phyloP scores from a whole-genome alignment of 164 flowering plant genomes.

The Vitis cinerea region DNA sequence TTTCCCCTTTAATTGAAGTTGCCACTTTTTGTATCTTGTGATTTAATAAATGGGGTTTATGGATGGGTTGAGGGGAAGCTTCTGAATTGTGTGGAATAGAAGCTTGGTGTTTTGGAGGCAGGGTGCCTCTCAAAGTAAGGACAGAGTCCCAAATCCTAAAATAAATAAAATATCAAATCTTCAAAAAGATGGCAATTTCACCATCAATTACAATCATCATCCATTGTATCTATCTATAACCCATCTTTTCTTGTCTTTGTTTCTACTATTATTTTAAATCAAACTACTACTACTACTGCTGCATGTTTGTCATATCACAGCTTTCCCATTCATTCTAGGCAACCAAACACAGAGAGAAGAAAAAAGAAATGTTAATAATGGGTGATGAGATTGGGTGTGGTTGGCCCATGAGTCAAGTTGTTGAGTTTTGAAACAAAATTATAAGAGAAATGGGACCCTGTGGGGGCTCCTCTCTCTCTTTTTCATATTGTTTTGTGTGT shows the following conservation, averaged over 20 bases:
- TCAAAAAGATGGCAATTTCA: constrained; percentile 7
- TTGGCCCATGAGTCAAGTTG: constrained; percentile 5
- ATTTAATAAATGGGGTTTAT: no score
- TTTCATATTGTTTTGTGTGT: constrained; percentile 2
- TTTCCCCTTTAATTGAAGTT: no score
- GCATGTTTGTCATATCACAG: constrained; percentile 4
- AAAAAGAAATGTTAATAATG: not conserved
- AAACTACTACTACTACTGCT: not conserved
- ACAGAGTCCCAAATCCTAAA: constrained; percentile 21
- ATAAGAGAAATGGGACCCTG: constrained; percentile 14
- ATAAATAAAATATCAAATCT: not conserved
- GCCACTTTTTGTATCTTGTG: no score
- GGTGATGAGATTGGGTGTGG: not conserved
- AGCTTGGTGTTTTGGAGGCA: constrained; percentile 10
- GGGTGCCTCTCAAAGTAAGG: constrained; percentile 40
- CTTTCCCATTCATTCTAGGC: not conserved
- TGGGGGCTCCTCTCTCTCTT: not conserved
- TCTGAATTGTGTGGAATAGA: constrained; percentile 7
- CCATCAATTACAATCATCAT: constrained; percentile 14
- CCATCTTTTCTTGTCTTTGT: constrained; percentile 8
- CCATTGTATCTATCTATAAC: constrained; percentile 21
- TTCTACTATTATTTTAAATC: constrained; percentile 2
- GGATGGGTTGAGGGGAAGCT: not conserved
- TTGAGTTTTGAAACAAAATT: constrained; percentile 8
- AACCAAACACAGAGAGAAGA: not conserved